phyloP scores from a whole-genome alignment of 2,329 filamentous ascomycete species.

The Metarhizium album region DNA sequence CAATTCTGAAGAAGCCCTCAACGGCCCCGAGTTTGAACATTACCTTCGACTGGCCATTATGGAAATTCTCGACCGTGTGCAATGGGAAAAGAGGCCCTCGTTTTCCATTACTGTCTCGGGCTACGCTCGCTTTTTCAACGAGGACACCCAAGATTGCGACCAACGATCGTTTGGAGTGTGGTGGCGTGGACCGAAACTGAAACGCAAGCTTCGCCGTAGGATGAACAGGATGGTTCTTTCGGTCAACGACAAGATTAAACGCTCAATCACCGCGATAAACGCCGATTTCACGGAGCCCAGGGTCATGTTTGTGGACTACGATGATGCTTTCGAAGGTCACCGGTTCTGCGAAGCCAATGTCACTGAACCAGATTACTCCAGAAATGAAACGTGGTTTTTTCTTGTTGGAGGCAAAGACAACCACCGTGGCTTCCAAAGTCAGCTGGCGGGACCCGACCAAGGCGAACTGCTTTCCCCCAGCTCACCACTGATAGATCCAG shows the following conservation, averaged over 20 bases:
- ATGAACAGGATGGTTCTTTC: slow-evolving; percentile 35
- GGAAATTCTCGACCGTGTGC: slow-evolving; percentile 31
- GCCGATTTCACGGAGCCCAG: slow-evolving; percentile 23
- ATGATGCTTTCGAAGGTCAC: slow-evolving; percentile 32
- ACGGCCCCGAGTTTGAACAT: slow-evolving; percentile 26
- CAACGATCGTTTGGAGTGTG: slow-evolving; percentile 34
- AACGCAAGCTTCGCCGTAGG: slow-evolving; percentile 23
- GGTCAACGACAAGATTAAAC: slow-evolving; percentile 29
- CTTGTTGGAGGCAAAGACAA: slow-evolving; percentile 34
- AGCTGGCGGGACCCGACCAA: not conserved
- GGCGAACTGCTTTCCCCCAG: slow-evolving; percentile 14
- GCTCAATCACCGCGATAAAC: slow-evolving; percentile 26
- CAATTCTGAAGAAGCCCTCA: slow-evolving; percentile 22
- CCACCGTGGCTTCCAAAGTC: slow-evolving; percentile 3
- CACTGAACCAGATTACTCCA: slow-evolving; percentile 31
- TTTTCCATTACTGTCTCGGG: slow-evolving; percentile 35
- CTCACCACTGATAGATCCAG: slow-evolving; percentile 26
- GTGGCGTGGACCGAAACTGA: slow-evolving; percentile 31
- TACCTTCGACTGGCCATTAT: slow-evolving; percentile 27
- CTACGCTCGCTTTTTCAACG: slow-evolving; percentile 38
- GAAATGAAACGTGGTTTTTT: slow-evolving; percentile 37
- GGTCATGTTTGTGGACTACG: slow-evolving; percentile 35
- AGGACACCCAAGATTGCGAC: slow-evolving; percentile 30
- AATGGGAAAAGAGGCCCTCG: slow-evolving; percentile 32
- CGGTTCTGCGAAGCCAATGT: slow-evolving; percentile 31